These are phyloP conservation scores for Spencermartinsiella europaea DNA, from an alignment of 805 yeast genomes.

Conservation along the genomic window DNA sequence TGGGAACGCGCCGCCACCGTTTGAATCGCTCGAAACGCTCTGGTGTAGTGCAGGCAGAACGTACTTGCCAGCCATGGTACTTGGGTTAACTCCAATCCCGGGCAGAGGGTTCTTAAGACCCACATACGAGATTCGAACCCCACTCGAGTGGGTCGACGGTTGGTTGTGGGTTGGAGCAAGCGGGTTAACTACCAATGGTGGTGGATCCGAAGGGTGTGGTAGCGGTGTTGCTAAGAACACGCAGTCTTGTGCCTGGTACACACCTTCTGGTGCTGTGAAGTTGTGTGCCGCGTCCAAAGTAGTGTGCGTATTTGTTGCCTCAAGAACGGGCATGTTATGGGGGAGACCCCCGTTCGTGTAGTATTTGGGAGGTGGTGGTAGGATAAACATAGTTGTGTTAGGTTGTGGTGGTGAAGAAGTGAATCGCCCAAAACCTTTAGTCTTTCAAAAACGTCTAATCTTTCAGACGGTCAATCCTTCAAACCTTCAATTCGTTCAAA, in stretches of 20 bases:
- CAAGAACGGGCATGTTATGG: conserved; percentile 14
- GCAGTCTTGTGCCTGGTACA: conserved; percentile 25
- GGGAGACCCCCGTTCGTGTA: conserved; percentile 16
- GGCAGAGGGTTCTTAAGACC: conserved; percentile 3
- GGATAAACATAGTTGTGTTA: conserved; percentile 26
- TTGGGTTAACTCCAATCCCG: neutral
- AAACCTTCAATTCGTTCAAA: too few relatives aligned
- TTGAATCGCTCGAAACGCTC: conserved; percentile 1
- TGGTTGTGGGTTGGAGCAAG: conserved; percentile 30
- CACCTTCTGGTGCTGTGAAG: conserved; percentile 33
- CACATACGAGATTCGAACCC: conserved; percentile 12
- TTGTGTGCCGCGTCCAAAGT: conserved; percentile 21
- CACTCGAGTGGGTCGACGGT: conserved; percentile 25
- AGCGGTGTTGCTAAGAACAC: conserved; percentile 35
- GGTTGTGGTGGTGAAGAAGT: too few relatives aligned
- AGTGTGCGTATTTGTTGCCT: conserved; percentile 21
- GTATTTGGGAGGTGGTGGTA: conserved; percentile 31
- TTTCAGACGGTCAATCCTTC: too few relatives aligned
- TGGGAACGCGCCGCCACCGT: conserved; percentile 1
- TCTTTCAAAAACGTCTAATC: too few relatives aligned
- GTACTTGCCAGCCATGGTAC: conserved; percentile 4
- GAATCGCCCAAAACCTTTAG: too few relatives aligned
- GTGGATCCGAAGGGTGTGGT: conserved; percentile 35
- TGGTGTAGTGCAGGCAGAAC: conserved; percentile 1
- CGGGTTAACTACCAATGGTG: conserved; percentile 32